Conservation (phyloP, 1,284 basidiomycete genomes). For the Irpex rosettiformis region DNA sequence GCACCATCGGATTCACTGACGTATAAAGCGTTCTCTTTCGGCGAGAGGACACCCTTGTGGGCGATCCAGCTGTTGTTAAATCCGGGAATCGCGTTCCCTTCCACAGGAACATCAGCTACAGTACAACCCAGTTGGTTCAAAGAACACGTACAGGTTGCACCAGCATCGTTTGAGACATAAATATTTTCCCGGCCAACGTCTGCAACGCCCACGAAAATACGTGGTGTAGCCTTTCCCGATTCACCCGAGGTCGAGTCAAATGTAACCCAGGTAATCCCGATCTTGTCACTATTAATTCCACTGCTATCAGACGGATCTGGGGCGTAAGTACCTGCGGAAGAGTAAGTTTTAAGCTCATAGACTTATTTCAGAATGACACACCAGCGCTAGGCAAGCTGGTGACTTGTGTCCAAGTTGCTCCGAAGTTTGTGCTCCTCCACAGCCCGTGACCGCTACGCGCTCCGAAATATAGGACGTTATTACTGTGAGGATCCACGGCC, state of each 20-base stretch:
- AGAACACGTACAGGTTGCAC: slow-evolving; percentile 45
- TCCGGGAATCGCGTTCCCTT: slow-evolving; percentile 55
- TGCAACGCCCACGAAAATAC: slow-evolving; percentile 66
- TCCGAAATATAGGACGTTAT: slow-evolving; percentile 59
- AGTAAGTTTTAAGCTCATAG: not conserved
- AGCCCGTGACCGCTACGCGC: slow-evolving; percentile 60
- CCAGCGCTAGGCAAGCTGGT: slow-evolving; percentile 52
- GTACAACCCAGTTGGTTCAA: not conserved
- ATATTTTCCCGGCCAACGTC: slow-evolving; percentile 50
- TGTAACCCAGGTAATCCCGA: slow-evolving; percentile 62
- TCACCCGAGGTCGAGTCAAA: slow-evolving; percentile 58
- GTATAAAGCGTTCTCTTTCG: slow-evolving; percentile 53
- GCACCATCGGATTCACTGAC: slow-evolving; percentile 50
- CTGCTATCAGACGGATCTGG: slow-evolving; percentile 51
- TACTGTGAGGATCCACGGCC: slow-evolving; percentile 58
- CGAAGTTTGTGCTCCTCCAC: slow-evolving; percentile 60
- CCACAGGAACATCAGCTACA: not conserved
- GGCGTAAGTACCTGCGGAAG: slow-evolving; percentile 45
- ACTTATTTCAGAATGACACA: slow-evolving; percentile 21
- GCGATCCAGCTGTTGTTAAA: slow-evolving; percentile 57
- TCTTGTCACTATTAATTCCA: slow-evolving; percentile 54
- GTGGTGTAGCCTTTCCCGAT: slow-evolving; percentile 49
- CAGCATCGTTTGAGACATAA: slow-evolving; percentile 54
- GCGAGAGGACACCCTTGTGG: slow-evolving; percentile 63
- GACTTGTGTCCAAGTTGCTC: slow-evolving; percentile 55